Evolutionary conservation across 2,329 filamentous ascomycete species (phyloP).

Genomic region (Colletotrichum endophyticum): DNA sequence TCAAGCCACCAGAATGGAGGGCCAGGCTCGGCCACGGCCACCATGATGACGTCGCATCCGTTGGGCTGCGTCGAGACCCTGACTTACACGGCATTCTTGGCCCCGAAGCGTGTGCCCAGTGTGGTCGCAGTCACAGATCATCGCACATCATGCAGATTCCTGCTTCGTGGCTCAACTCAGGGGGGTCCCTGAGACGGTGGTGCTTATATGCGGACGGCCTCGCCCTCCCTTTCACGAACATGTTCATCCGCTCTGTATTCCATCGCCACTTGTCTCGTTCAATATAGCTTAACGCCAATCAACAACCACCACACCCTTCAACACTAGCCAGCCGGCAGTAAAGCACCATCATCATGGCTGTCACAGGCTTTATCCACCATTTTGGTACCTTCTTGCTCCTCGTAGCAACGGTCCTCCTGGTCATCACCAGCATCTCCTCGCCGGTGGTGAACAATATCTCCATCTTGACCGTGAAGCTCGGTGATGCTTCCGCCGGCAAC

Average conservation of each 20-base stretch:
- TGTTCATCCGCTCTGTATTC: background rate
- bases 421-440: slow-evolving; percentile 63
- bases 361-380: slow-evolving; percentile 58
- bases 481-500: slow-evolving; percentile 34
- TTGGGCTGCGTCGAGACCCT: slow-evolving; percentile 3
- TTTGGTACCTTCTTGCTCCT: slow-evolving; percentile 64
- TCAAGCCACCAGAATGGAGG: background rate
- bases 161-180: background rate
- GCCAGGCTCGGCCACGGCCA: background rate
- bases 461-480: slow-evolving; percentile 57
- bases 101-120: background rate
- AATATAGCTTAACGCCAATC: background rate
- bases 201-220: slow-evolving; percentile 18
- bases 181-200: background rate
- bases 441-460: slow-evolving; percentile 62
- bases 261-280: background rate
- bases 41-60: slow-evolving; percentile 15
- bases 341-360: slow-evolving; percentile 44
- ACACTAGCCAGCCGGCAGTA: background rate
- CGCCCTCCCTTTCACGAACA: background rate
- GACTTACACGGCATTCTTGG: slow-evolving; percentile 16
- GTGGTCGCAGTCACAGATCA: slow-evolving; percentile 12
- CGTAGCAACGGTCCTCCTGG: slow-evolving; percentile 57
- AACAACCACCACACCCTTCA: background rate
- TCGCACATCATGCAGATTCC: slow-evolving; percentile 7